phyloP scores from a whole-genome alignment of 2,329 filamentous ascomycete species.

The Apiospora aurea region DNA sequence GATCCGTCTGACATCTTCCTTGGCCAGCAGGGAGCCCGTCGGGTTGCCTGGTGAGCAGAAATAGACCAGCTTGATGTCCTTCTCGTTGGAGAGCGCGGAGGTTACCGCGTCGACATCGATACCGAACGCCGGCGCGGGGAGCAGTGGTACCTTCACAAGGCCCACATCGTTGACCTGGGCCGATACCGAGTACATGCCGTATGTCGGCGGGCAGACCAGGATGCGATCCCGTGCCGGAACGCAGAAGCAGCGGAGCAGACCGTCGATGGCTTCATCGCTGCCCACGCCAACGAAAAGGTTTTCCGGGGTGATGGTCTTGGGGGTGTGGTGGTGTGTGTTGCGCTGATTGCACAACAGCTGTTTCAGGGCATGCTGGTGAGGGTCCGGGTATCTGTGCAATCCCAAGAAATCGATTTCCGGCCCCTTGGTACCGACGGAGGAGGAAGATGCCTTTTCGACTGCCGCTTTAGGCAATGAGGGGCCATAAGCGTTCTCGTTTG shows the following conservation, averaged over 20 bases:
- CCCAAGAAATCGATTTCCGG: slow-evolving; percentile 78
- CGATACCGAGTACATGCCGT: slow-evolving; percentile 97
- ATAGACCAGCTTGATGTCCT: slow-evolving; percentile 85
- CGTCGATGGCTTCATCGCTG: slow-evolving; percentile 96
- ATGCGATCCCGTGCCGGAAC: slow-evolving; percentile 86
- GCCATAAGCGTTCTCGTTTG: slow-evolving; percentile 96
- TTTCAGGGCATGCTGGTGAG: slow-evolving; percentile 89
- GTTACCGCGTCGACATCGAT: slow-evolving; percentile 76
- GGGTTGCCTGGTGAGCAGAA: slow-evolving; percentile 96
- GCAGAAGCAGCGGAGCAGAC: slow-evolving; percentile 92
- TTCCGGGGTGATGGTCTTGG: slow-evolving; percentile 74
- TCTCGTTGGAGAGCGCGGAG: slow-evolving; percentile 63
- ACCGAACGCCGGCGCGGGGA: slow-evolving; percentile 73
- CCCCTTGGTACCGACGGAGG: slow-evolving; percentile 37
- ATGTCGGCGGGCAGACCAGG: slow-evolving; percentile 93
- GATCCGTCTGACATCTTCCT: slow-evolving; percentile 74
- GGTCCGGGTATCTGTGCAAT: slow-evolving; percentile 94
- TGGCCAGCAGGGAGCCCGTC: slow-evolving; percentile 79
- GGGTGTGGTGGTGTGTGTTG: slow-evolving; percentile 83
- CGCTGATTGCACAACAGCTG: slow-evolving; percentile 85
- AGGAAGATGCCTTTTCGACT: slow-evolving; percentile 47
- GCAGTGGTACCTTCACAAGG: slow-evolving; percentile 85
- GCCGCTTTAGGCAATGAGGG: slow-evolving; percentile 71
- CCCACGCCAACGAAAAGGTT: slow-evolving; percentile 96
- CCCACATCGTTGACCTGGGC: slow-evolving; percentile 92